Percentiles rank a stretch among this genome's conserved stretches.
Conservation (phyloP, 129 eudicot genomes). For the carrot (Daucus carota) region DNA sequence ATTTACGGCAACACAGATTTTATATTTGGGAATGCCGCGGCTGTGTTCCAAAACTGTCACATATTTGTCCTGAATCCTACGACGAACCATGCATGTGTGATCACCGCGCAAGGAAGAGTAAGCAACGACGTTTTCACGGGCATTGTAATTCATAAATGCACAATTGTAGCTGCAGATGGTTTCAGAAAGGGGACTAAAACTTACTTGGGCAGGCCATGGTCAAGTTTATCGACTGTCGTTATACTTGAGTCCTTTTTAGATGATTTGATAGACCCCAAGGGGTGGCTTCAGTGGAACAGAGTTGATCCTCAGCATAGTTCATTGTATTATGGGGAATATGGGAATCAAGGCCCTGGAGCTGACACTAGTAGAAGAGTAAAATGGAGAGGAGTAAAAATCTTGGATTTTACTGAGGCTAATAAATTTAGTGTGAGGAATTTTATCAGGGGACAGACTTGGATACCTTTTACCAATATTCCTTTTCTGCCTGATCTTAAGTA, state of each 20-base stretch:
- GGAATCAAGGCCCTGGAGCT: constrained; percentile 17
- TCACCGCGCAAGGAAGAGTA: constrained; percentile 12
- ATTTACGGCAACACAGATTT: constrained; percentile 15
- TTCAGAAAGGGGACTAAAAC: constrained; percentile 2
- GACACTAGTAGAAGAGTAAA: neutral
- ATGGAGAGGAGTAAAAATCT: constrained; percentile 7
- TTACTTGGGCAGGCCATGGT: constrained; percentile 17
- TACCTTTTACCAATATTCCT: constrained; percentile 4
- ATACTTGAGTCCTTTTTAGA: constrained; percentile 8
- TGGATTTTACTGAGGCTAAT: neutral
- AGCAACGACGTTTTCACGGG: neutral
- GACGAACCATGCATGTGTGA: neutral
- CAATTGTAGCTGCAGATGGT: neutral
- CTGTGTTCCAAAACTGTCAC: constrained; percentile 12
- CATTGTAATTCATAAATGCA: constrained; percentile 7
- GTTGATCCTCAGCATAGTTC: neutral
- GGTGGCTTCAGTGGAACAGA: constrained; percentile 5
- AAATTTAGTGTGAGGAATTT: constrained; percentile 13
- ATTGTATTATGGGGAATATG: constrained; percentile 11
- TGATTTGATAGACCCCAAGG: constrained; percentile 12
- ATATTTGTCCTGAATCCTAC: constrained; percentile 11
- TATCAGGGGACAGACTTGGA: constrained; percentile 11
- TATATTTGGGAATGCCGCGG: constrained; percentile 12
- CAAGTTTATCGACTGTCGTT: neutral
- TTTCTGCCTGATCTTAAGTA: neutral